phyloP scores from a whole-genome alignment of 1,284 basidiomycete genomes.

The Gomphus bonarii region DNA sequence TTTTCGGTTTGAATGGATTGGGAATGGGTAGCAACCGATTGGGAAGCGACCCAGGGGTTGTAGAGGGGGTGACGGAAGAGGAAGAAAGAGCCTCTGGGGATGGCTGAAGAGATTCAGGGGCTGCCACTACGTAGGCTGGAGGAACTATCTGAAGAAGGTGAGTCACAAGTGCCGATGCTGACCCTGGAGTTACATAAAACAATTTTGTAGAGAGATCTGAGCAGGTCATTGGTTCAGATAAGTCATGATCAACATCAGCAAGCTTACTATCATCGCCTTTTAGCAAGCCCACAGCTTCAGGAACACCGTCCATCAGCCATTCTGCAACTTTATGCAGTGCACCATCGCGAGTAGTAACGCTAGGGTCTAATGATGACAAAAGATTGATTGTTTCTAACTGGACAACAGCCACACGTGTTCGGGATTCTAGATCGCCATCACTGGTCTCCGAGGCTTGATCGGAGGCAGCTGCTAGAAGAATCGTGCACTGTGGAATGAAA shows the following conservation, averaged over 20 bases:
- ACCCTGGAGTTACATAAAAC: neutral
- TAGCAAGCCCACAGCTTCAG: neutral
- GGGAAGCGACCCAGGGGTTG: neutral
- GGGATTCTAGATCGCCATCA: neutral
- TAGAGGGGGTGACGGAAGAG: neutral
- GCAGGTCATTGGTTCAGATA: neutral
- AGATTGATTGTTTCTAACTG: neutral
- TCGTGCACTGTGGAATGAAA: neutral
- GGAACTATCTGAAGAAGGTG: slow-evolving; percentile 5
- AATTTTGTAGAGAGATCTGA: neutral
- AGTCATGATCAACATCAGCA: neutral
- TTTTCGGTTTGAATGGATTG: slow-evolving; percentile 7
- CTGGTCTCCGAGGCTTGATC: neutral
- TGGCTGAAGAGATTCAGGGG: slow-evolving; percentile 8
- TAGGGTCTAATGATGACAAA: neutral
- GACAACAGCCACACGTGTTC: slow-evolving; percentile 31
- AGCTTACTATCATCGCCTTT: slow-evolving; percentile 4
- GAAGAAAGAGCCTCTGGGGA: slow-evolving; percentile 9
- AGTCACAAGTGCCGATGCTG: neutral
- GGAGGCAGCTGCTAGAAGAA: neutral
- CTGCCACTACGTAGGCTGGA: slow-evolving; percentile 5
- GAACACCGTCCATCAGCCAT: slow-evolving; percentile 5
- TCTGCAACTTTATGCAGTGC: slow-evolving; percentile 8
- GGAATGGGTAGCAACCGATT: neutral
- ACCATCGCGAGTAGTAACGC: neutral